Percentiles rank a stretch among this genome's conserved stretches.
phyloP scores from a whole-genome alignment of 108 stramenopile species.

The Skeletonema menzelii region DNA sequence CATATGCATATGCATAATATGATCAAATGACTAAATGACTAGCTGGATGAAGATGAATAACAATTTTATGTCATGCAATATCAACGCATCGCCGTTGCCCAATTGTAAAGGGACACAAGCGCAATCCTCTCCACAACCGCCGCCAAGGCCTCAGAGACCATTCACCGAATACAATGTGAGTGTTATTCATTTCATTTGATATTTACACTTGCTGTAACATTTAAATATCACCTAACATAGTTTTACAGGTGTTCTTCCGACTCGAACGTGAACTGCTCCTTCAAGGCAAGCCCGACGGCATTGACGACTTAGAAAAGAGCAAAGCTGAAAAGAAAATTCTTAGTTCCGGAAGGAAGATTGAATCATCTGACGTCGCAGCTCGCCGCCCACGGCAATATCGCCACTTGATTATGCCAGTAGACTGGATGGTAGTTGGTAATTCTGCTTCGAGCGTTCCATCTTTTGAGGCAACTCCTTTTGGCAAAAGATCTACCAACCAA shows the following conservation, averaged over 20 bases:
- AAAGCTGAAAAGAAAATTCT: not conserved
- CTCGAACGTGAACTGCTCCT: conserved; percentile 1
- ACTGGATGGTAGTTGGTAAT: not conserved
- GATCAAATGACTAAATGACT: not conserved
- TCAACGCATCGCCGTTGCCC: too few relatives aligned
- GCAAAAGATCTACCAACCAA: not conserved
- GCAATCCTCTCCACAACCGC: too few relatives aligned
- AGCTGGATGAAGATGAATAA: not conserved
- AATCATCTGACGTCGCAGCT: not conserved
- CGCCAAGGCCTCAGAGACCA: not conserved
- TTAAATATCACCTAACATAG: not conserved
- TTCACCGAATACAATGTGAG: not conserved
- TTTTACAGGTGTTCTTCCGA: not conserved
- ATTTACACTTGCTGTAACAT: not conserved
- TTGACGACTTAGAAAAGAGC: not conserved
- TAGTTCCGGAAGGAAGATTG: not conserved
- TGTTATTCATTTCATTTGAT: not conserved
- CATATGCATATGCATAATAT: too few relatives aligned
- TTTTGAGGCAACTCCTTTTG: not conserved
- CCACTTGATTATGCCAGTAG: not conserved
- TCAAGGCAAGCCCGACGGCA: not conserved
- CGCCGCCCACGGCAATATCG: not conserved
- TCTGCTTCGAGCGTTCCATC: not conserved
- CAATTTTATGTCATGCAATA: not conserved
- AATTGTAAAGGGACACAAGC: too few relatives aligned